Percentiles rank a stretch among this genome's conserved stretches.
phyloP scores from a whole-genome alignment of 768 basidiomycete genomes.

The Kwoniella sp. region DNA sequence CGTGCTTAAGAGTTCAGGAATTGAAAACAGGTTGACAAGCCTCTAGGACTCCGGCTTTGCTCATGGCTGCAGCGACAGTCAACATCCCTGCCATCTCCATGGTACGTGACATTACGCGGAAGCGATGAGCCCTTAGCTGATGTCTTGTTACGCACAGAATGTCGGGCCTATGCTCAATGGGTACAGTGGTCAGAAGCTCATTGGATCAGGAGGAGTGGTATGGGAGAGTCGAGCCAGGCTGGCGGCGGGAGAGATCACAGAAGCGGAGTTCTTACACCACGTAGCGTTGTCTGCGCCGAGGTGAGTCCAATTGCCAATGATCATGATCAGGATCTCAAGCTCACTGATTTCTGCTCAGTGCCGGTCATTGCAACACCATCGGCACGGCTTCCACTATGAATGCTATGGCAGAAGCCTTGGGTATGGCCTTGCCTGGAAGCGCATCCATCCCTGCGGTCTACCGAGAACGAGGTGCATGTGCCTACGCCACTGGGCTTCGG shows the following conservation, averaged over 20 bases:
- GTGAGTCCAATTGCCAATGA: too few relatives aligned
- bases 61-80: constrained; percentile 53
- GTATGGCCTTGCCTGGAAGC: constrained; percentile 53
- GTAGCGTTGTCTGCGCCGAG: constrained; percentile 47
- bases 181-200: constrained; percentile 35
- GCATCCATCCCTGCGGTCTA: constrained; percentile 54
- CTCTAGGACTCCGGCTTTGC: constrained; percentile 43
- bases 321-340: not conserved
- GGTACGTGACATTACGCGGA: not conserved
- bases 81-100: constrained; percentile 53
- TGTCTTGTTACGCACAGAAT: constrained; percentile 18
- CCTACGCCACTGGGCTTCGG: constrained; percentile 49
- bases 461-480: constrained; percentile 53
- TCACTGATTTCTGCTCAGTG: constrained; percentile 20
- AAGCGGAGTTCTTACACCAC: constrained; percentile 45
- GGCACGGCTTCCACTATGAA: constrained; percentile 55
- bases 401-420: constrained; percentile 53
- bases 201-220: constrained; percentile 52
- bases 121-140: not conserved
- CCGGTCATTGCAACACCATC: constrained; percentile 53
- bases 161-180: constrained; percentile 55
- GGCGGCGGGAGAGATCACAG: constrained; percentile 41
- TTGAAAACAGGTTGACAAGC: constrained; percentile 18
- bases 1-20: not conserved
- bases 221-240: constrained; percentile 48